Evolutionary conservation across 1,284 basidiomycete genomes (phyloP), one percentile per base, ranked within the genome.

Genomic region (Moesziomyces globuligerus): DNA sequence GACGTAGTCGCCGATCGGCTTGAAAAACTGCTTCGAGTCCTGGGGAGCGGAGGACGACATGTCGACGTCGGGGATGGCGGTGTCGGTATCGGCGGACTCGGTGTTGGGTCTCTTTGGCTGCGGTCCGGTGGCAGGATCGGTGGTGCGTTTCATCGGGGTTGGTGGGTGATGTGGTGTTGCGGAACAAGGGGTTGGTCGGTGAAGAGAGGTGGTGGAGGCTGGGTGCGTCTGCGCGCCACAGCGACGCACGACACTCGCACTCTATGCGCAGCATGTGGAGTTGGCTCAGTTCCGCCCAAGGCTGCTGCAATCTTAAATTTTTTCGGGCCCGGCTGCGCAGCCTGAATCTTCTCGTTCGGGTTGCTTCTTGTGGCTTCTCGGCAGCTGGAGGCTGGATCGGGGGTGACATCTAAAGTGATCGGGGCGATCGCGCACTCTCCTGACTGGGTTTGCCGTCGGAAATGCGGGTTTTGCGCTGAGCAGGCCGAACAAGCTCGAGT

Each of bases 1-100:
- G 21, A 75, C 75, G 24, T 74, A 62, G 3, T 74, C 49, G 36
- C 76, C 75, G 38, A 79, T 79, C 26, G 75, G 64, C 46, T 62
- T 67, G 67, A 79, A 79, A 55, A 79, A 79, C 15, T 70, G 39
- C 20, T 70, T 58, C 18, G 53, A 61, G 25, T 59, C 51, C 8
- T 48, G 37, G 7, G 44, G 23, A 26, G 48, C 21, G 39, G 48
- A 11, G 18, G 50, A 41, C 32, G 67, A 65, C 62, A 62, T 66
- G 6, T 68, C 54, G 40, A 62, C 50, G 66, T 69, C 59, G 42
- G 28, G 46, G 50, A 42, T 37, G 37, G 43, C 10, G 36, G 26
- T 28, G 26, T 5, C 10, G 29, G 29, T 15, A 15, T 46, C n/a
- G 9, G 10, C 26, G 11, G 23, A 26, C 45, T 54, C 50, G 28